Base-by-base conservation (phyloP, 345 rosid species). In the Salix koriyanagi region DNA sequence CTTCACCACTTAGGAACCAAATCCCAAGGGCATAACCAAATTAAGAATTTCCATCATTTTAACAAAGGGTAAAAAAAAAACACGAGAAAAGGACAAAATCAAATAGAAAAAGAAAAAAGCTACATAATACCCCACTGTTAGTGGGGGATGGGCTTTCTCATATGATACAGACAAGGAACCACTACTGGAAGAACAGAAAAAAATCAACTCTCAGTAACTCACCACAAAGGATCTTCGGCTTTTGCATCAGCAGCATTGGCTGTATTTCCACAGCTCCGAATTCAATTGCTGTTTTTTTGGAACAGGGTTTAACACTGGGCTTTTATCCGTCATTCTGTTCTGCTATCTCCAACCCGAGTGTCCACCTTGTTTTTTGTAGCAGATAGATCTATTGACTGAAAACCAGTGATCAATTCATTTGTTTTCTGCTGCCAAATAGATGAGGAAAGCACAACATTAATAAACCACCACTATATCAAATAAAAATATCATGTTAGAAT, bases 301-400 rank as follows among this genome's bases (percentile, higher is more conserved):
- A 30, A 32, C 73, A 65, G 67, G 11, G 34, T 28, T 46, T 48
- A 8, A 60, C 23, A n/a, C n/a, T n/a, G 54, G 30, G 10, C 30
- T 15, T 2, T 19, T 37, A 19, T 32, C 44, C 21, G 26, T 79
- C 68, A 76, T 66, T 65, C 50, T 76, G 48, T 60, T 39, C 70
- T 69, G 44, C n/a, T 60, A 9, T 19, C 61, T 44, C n/a, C 54
- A 6, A 14, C 46, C 12, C 25, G 32, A 42, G 70, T 4, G 41
- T 65, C 61, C 10, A 28, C 75, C 39, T 60, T 50, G 11, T 41
- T 68, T 41, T 72, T 58, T 1, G 25, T 62, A 46, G 62, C n/a
- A 36, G 80, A 68, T 68, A 76, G 32, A 32, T 52, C 73, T 25
- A 62, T 11, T 10, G 73, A 67, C 64, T 75, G 72, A 15, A 82